A percentile compares a stretch with the other conserved stretches of the same genome.
phyloP scores from a whole-genome alignment of 2,329 filamentous ascomycete genomes.

The Rhynchosporium graminicola region DNA sequence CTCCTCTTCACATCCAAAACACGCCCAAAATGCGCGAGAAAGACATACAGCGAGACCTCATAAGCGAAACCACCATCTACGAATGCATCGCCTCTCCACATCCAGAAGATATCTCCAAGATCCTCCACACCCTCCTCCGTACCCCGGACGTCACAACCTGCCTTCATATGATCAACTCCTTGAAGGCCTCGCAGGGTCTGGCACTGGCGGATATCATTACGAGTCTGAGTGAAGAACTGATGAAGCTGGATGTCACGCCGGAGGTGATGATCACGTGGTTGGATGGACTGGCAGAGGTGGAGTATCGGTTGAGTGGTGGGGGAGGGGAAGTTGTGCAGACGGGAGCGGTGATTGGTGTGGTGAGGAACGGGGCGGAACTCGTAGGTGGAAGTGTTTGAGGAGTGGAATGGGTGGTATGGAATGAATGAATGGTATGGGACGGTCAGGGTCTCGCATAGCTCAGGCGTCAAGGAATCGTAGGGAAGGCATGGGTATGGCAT shows the following conservation, averaged over 20 bases:
- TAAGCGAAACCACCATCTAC: constrained; percentile 91
- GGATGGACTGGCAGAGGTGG: constrained; percentile 86
- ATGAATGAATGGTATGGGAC: constrained; percentile 40
- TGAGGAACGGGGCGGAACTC: constrained; percentile 83
- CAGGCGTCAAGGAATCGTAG: neutral
- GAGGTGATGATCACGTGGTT: constrained; percentile 91
- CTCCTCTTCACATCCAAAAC: constrained; percentile 63
- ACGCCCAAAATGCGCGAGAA: constrained; percentile 60
- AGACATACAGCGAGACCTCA: constrained; percentile 76
- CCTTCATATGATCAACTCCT: constrained; percentile 79
- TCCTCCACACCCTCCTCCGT: constrained; percentile 78
- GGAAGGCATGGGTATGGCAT: too few species aligned
- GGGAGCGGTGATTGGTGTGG: constrained; percentile 85
- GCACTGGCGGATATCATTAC: constrained; percentile 94
- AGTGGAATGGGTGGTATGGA: constrained; percentile 43
- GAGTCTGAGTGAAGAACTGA: constrained; percentile 78
- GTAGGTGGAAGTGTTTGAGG: too few species aligned
- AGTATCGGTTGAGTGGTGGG: constrained; percentile 86
- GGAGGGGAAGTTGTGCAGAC: constrained; percentile 89
- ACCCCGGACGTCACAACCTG: constrained; percentile 89
- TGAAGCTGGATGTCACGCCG: constrained; percentile 78
- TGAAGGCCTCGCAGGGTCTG: constrained; percentile 83
- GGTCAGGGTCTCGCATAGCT: constrained; percentile 35
- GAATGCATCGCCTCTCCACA: constrained; percentile 96
- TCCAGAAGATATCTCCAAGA: constrained; percentile 82